Percentiles rank a stretch among this genome's conserved stretches.
Evolutionary conservation across 257 asterid species (phyloP).

Genomic region (Paulownia fortunei): DNA sequence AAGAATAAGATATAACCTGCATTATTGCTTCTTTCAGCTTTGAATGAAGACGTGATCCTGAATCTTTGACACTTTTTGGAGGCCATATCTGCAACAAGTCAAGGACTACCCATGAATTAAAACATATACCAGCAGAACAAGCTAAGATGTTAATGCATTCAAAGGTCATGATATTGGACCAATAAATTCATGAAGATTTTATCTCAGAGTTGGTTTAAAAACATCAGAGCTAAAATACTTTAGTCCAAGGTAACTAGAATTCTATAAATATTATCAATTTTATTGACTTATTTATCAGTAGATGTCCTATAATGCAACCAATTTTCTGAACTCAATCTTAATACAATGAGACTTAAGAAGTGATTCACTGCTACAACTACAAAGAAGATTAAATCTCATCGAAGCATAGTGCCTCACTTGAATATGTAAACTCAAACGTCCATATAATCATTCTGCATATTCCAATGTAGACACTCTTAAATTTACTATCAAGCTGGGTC

Average conservation of each 20-base stretch:
- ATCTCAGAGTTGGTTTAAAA: not conserved
- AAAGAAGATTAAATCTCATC: not conserved
- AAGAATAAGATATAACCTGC: slow-evolving; percentile 58
- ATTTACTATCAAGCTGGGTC: not conserved
- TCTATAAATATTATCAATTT: not conserved
- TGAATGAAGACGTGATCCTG: slow-evolving; percentile 84
- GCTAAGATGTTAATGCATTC: not conserved
- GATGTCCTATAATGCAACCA: not conserved
- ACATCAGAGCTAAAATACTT: not conserved
- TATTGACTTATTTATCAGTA: not conserved
- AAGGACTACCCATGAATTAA: slow-evolving; percentile 15
- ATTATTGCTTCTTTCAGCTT: slow-evolving; percentile 84
- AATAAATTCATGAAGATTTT: not conserved
- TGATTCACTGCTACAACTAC: not conserved
- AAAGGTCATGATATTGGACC: slow-evolving; percentile 8
- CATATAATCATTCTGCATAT: not conserved
- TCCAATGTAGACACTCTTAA: not conserved
- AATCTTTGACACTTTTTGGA: slow-evolving; percentile 90
- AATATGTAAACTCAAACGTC: not conserved
- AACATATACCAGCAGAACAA: slow-evolving; percentile 1
- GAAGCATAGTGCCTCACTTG: not conserved
- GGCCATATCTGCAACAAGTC: slow-evolving; percentile 89
- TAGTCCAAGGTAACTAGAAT: slow-evolving; percentile 1
- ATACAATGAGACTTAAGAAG: not conserved
- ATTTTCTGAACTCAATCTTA: not conserved